These are phyloP conservation scores for Fusarium austroafricanum DNA, from an alignment of 2,329 filamentous ascomycete species.

Conservation along the genomic window DNA sequence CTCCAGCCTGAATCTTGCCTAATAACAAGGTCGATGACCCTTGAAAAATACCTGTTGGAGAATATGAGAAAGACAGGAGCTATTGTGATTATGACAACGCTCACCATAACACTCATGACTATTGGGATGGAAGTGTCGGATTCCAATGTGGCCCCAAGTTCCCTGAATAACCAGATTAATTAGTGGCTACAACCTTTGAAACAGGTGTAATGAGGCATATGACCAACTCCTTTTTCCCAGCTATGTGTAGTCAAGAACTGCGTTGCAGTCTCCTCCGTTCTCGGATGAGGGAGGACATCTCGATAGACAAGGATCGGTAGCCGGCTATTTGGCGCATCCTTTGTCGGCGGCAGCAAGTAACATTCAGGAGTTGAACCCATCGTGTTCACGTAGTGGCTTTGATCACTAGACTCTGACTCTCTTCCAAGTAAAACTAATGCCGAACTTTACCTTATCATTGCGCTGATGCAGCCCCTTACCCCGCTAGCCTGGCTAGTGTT, in stretches of 20 bases:
- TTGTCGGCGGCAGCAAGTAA: not conserved
- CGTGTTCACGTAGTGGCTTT: not conserved
- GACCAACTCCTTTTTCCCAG: not conserved
- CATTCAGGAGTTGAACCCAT: not conserved
- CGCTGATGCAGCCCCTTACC: not conserved
- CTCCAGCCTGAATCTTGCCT: not conserved
- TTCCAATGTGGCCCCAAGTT: not conserved
- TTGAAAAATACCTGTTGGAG: not conserved
- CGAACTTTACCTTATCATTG: not conserved
- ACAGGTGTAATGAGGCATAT: not conserved
- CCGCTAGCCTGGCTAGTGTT: not conserved
- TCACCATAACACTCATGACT: not conserved
- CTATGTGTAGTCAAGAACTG: not conserved
- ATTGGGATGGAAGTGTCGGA: not conserved
- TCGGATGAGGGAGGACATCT: not conserved
- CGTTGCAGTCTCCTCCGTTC: not conserved
- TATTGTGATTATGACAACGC: not conserved
- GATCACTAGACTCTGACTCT: too few relatives aligned
- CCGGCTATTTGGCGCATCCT: not conserved
- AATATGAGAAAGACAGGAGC: not conserved
- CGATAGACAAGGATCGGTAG: not conserved
- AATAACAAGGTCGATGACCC: not conserved
- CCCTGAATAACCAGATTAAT: not conserved
- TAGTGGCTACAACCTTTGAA: too few relatives aligned
- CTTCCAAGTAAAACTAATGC: not conserved